Conservation (phyloP, 2,329 filamentous ascomycete species). For the Aspergillus brasiliensis region DNA sequence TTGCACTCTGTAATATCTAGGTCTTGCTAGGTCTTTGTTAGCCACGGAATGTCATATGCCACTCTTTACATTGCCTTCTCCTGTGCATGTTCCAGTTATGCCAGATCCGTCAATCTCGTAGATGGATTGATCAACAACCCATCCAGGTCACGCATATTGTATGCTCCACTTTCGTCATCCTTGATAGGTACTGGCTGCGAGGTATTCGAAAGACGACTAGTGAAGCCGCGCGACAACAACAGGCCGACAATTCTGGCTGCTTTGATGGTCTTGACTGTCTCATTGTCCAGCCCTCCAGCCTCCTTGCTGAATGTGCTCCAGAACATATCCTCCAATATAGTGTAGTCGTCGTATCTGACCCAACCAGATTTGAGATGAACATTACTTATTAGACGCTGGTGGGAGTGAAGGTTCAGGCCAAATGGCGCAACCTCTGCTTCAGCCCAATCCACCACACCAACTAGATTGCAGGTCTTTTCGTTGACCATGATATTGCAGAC, state of each 20-base stretch:
- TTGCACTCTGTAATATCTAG: too few relatives aligned
- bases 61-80: too few relatives aligned
- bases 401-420: constrained; percentile 42
- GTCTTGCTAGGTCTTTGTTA: too few relatives aligned
- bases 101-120: constrained; percentile 7
- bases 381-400: constrained; percentile 37
- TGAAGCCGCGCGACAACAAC: constrained; percentile 42
- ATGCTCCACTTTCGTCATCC: constrained; percentile 42
- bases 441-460: constrained; percentile 48
- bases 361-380: constrained; percentile 41
- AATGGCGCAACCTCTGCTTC: constrained; percentile 47
- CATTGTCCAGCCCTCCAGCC: constrained; percentile 29
- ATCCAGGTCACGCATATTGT: constrained; percentile 44
- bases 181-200: constrained; percentile 38
- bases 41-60: too few relatives aligned
- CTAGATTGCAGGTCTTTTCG: constrained; percentile 38
- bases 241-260: constrained; percentile 37
- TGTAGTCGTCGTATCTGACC: constrained; percentile 38
- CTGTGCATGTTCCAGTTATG: too few relatives aligned
- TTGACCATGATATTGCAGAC: constrained; percentile 46
- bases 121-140: constrained; percentile 22
- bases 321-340: constrained; percentile 32
- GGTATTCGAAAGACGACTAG: constrained; percentile 41
- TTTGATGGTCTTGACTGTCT: constrained; percentile 32
- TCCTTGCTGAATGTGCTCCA: constrained; percentile 37